Conservation (phyloP, 2,329 filamentous ascomycete species). For the Phoma sp. region DNA sequence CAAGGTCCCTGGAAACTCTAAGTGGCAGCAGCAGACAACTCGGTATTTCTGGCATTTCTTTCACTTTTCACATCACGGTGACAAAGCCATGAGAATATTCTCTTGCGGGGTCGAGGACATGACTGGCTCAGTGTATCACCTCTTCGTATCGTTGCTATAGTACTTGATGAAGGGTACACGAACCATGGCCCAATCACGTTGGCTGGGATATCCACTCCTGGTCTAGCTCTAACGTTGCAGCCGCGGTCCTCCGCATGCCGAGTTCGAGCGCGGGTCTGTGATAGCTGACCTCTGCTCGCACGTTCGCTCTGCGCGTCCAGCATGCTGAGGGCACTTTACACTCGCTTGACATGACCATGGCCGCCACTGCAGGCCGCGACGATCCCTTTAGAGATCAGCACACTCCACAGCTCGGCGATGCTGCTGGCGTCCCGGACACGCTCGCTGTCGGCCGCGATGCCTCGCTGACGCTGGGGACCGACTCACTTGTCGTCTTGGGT, state of each 20-base stretch:
- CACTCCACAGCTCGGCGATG: conserved; percentile 4
- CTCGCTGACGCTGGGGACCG: conserved; percentile 65
- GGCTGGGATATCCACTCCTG: too few relatives aligned
- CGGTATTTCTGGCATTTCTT: too few relatives aligned
- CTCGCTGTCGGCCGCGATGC: conserved; percentile 63
- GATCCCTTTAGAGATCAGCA: conserved; percentile 40
- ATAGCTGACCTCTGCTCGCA: not conserved
- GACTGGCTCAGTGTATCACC: not conserved
- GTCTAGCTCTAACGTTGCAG: not conserved
- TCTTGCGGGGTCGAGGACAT: not conserved
- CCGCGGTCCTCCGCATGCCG: conserved; percentile 5
- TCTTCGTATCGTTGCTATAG: not conserved
- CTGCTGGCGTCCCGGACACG: conserved; percentile 43
- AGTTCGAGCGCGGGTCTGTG: not conserved
- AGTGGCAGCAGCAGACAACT: too few relatives aligned
- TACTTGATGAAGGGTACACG: not conserved
- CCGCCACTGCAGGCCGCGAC: conserved; percentile 23
- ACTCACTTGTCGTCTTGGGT: conserved; percentile 66
- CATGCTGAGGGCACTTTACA: conserved; percentile 12
- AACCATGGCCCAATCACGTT: not conserved
- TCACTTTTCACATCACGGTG: not conserved
- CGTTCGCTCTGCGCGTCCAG: not conserved
- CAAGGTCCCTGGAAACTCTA: too few relatives aligned
- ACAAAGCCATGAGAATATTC: too few relatives aligned
- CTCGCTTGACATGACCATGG: conserved; percentile 32